A percentile compares a stretch with the other conserved stretches of the same genome.
Conservation (phyloP, 169 alveolate species). For the Plasmodium inui region DNA sequence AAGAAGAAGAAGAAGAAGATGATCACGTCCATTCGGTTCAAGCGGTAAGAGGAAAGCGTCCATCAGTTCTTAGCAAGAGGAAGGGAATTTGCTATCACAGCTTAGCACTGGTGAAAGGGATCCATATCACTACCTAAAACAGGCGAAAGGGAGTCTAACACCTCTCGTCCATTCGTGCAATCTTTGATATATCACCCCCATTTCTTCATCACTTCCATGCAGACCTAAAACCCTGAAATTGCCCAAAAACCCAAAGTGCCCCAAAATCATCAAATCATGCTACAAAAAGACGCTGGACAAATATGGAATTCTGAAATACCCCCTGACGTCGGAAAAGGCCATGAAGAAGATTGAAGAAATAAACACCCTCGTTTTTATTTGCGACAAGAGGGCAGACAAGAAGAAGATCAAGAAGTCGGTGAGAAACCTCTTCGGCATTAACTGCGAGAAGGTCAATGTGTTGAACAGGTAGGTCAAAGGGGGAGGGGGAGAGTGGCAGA, state of each 20-base stretch:
- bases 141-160: neutral
- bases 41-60: neutral
- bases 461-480: constrained; percentile 85
- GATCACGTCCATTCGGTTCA: constrained; percentile 29
- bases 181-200: neutral
- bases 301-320: constrained; percentile 93
- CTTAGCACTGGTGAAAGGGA: too few species aligned
- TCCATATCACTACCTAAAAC: too few species aligned
- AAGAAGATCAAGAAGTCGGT: constrained; percentile 95
- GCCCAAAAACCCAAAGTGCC: constrained; percentile 92
- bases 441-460: constrained; percentile 95
- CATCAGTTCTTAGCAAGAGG: neutral
- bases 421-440: constrained; percentile 92
- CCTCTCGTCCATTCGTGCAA: neutral
- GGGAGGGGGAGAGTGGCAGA: neutral
- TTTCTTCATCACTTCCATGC: neutral
- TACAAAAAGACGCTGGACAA: constrained; percentile 90
- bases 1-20: constrained; percentile 23
- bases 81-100: too few species aligned
- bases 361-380: constrained; percentile 96
- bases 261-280: constrained; percentile 85
- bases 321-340: constrained; percentile 98
- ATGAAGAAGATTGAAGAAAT: constrained; percentile 98
- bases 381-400: constrained; percentile 94
- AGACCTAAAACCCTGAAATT: constrained; percentile 86